Conservation (phyloP, 768 basidiomycete species). For the Dioszegia aurantiaca region DNA sequence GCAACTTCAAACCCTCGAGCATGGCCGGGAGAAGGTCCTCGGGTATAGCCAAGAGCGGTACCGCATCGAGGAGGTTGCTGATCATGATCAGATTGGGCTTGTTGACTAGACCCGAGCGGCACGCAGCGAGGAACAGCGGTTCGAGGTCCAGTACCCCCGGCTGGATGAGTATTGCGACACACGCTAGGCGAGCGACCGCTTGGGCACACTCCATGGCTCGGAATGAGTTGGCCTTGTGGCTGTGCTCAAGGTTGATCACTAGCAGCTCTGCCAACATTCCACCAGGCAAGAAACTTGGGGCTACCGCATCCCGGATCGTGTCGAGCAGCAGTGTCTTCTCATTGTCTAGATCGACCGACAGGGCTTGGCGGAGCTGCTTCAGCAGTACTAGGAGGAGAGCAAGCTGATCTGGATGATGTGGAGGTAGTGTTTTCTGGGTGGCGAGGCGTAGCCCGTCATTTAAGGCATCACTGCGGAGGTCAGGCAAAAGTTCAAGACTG, state of each 20-base stretch:
- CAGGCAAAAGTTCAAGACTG: neutral
- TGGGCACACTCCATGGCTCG: slow-evolving; percentile 25
- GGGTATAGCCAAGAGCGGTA: slow-evolving; percentile 20
- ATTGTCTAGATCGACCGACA: neutral
- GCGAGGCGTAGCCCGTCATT: slow-evolving; percentile 14
- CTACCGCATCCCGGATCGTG: slow-evolving; percentile 11
- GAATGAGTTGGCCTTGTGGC: slow-evolving; percentile 21
- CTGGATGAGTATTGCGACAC: neutral
- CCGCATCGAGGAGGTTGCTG: slow-evolving; percentile 16
- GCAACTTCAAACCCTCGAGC: slow-evolving; percentile 18
- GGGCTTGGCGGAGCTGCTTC: slow-evolving; percentile 20
- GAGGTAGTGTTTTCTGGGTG: neutral
- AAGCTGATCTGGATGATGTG: slow-evolving; percentile 26
- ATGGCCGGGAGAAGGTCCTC: slow-evolving; percentile 15
- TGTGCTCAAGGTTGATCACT: slow-evolving; percentile 22
- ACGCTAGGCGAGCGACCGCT: slow-evolving; percentile 8
- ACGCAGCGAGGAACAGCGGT: slow-evolving; percentile 27
- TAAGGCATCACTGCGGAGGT: neutral
- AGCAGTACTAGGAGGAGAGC: slow-evolving; percentile 19
- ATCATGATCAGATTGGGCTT: slow-evolving; percentile 20
- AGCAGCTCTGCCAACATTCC: slow-evolving; percentile 17
- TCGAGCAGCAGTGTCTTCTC: neutral
- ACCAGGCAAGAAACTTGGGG: slow-evolving; percentile 23
- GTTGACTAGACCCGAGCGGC: slow-evolving; percentile 13
- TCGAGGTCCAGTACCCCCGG: slow-evolving; percentile 18